Evolutionary conservation across 2,329 filamentous ascomycete species (phyloP), one percentile per base, ranked within the genome.

Genomic region (Amylocarpus encephaloides): DNA sequence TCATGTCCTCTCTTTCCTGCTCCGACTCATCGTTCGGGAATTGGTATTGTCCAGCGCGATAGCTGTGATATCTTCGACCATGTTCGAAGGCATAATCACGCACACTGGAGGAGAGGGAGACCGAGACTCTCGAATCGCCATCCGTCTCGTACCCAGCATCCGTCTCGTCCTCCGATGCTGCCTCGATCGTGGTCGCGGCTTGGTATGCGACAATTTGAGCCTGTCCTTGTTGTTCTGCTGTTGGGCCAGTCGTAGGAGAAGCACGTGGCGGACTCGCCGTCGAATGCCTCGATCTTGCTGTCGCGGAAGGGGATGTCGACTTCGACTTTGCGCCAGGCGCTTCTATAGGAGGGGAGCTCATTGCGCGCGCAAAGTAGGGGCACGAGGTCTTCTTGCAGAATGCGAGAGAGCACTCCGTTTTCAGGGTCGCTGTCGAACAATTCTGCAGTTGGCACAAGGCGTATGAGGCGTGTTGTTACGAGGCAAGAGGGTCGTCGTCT

Each of bases 1-100:
- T 76, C 69, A 79, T 71, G 40, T 79, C 75, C 57, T 78, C 73
- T 38, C 75, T 68, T 54, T 79, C 76, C 59, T 79, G 76, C 63
- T 81, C 78, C 10, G 73, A 64, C 39, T 79, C 78, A 52, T 81
- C 78, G 49, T 80, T 81, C 35, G 78, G 78, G 43, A 79, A 78
- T 49, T 74, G 74, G 59, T 80, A 80, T 12, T 63, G 59, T 13
- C 75, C 76, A 49, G 75, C 73, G 19, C 75, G 69, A 57, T 75
- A 77, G 34, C 70, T 69, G 59, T 79, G 77, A 49, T 80, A 80
- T n/a, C 77, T 70, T n/a, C 77, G 71, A 18, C 77, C 78, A 56
- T 80, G 77, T 58, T 79, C 76, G 50, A 67, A 70, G 50, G 70
- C 67, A 57, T 76, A 79, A 52, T 79, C 72, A 42, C 72, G 67